phyloP scores from a whole-genome alignment of 2,329 filamentous ascomycete species.

The Dactylellina drechsleri region DNA sequence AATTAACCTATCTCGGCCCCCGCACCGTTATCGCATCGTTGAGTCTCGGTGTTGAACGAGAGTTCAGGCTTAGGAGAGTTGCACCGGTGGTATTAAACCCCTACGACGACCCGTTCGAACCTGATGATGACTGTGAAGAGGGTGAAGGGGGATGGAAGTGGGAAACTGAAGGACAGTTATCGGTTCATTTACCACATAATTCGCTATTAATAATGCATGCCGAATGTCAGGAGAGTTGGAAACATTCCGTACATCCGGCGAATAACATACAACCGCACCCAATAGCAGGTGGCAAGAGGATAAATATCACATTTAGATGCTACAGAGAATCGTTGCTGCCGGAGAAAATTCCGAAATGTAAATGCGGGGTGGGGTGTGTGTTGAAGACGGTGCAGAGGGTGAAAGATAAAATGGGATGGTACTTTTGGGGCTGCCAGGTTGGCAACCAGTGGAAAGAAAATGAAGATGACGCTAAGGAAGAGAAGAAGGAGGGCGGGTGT shows the following conservation, averaged over 20 bases:
- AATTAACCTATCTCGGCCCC: constrained; percentile 91
- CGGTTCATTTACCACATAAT: constrained; percentile 93
- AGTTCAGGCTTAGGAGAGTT: constrained; percentile 86
- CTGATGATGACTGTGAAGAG: constrained; percentile 1
- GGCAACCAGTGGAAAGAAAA: constrained; percentile 73
- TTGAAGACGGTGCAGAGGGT: constrained; percentile 65
- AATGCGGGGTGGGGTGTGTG: constrained; percentile 74
- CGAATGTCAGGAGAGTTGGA: constrained; percentile 98
- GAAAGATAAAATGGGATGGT: constrained; percentile 77
- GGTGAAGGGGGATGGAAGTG: constrained; percentile 53
- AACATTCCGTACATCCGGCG: constrained; percentile 80
- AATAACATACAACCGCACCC: constrained; percentile 85
- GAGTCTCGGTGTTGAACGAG: constrained; percentile 88
- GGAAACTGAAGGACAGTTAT: constrained; percentile 79
- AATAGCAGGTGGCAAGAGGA: constrained; percentile 78
- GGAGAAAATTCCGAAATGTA: constrained; percentile 78
- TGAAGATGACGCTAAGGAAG: constrained; percentile 57
- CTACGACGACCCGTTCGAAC: constrained; percentile 39
- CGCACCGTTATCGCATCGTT: constrained; percentile 88
- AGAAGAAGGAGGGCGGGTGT: constrained; percentile 68
- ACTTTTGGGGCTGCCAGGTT: constrained; percentile 94
- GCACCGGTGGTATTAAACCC: constrained; percentile 69
- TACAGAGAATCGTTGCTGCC: constrained; percentile 83
- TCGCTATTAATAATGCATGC: constrained; percentile 95
- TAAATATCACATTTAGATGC: constrained; percentile 93